A percentile compares a stretch with the other conserved stretches of the same genome.
These are phyloP conservation scores for Zanthoxylum bungeanum DNA, from an alignment of 345 rosid genomes.

Conservation along the genomic window DNA sequence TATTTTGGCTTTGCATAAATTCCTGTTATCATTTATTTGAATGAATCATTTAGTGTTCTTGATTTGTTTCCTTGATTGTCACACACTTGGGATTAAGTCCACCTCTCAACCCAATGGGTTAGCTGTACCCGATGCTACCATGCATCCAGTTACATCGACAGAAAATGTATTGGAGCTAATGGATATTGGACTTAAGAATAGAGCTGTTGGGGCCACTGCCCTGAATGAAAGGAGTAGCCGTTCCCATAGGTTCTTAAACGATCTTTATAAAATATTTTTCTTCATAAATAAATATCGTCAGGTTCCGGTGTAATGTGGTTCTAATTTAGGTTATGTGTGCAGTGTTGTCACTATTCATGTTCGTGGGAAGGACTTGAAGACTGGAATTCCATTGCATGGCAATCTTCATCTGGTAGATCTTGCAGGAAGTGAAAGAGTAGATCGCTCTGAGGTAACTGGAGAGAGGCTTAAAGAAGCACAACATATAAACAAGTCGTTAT, in stretches of 20 bases:
- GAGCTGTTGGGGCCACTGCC: slow-evolving; percentile 78
- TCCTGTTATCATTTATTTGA: slow-evolving; percentile 5
- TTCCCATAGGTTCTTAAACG: slow-evolving; percentile 69
- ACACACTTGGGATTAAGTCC: slow-evolving; percentile 72
- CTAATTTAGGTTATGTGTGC: slow-evolving; percentile 21
- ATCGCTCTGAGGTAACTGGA: slow-evolving; percentile 89
- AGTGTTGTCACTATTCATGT: slow-evolving; percentile 89
- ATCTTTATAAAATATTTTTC: background rate
- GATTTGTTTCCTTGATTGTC: slow-evolving; percentile 53
- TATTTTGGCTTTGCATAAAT: background rate
- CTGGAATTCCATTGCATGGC: slow-evolving; percentile 50
- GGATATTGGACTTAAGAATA: slow-evolving; percentile 66
- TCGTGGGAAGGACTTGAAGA: slow-evolving; percentile 68
- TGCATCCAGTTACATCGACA: slow-evolving; percentile 67
- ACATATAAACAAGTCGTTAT: slow-evolving; percentile 90
- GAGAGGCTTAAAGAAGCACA: slow-evolving; percentile 91
- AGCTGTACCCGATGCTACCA: slow-evolving; percentile 92
- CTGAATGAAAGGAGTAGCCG: slow-evolving; percentile 95
- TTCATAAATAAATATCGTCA: background rate
- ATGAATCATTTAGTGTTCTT: background rate
- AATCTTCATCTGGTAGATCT: slow-evolving; percentile 93
- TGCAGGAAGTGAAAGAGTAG: slow-evolving; percentile 98
- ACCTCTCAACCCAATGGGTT: slow-evolving; percentile 56
- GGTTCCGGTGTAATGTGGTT: background rate
- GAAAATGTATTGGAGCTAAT: slow-evolving; percentile 75